phyloP scores from a whole-genome alignment of 345 rosid species.

The Kernera saxatilis region DNA sequence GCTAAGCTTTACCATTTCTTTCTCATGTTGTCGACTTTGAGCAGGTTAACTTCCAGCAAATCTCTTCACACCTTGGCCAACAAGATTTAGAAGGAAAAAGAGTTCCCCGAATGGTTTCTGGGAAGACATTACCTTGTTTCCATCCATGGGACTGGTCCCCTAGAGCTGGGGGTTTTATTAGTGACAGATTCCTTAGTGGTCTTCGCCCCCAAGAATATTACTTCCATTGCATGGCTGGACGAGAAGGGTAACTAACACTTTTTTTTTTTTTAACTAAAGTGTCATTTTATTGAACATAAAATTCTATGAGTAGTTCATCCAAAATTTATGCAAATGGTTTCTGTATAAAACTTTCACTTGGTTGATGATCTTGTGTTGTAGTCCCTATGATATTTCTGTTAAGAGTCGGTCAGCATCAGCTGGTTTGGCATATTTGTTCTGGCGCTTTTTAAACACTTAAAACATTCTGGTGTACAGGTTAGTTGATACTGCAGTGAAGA shows the following conservation, averaged over 20 bases:
- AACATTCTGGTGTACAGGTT: slow-evolving; percentile 46
- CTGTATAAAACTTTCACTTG: neutral
- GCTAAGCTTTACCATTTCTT: slow-evolving; percentile 5
- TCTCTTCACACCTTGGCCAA: slow-evolving; percentile 93
- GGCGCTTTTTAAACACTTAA: neutral
- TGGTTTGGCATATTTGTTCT: neutral
- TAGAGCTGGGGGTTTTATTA: slow-evolving; percentile 94
- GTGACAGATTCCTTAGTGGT: slow-evolving; percentile 93
- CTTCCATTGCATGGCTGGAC: slow-evolving; percentile 99
- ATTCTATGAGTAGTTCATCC: neutral
- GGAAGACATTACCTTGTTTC: slow-evolving; percentile 95
- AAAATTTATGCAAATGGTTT: neutral
- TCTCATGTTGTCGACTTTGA: slow-evolving; percentile 17
- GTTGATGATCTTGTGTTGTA: neutral
- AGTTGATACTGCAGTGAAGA: slow-evolving; percentile 97
- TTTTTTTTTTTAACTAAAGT: neutral
- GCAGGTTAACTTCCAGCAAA: slow-evolving; percentile 99
- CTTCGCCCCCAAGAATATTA: slow-evolving; percentile 99
- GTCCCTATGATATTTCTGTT: neutral
- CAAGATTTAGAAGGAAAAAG: slow-evolving; percentile 98
- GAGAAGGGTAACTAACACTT: slow-evolving; percentile 76
- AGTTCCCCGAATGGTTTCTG: slow-evolving; percentile 98
- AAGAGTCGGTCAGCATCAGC: neutral
- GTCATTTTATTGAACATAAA: neutral
- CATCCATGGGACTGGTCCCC: slow-evolving; percentile 98